These are phyloP conservation scores for Aspergillus hancockii DNA, from an alignment of 495 filamentous ascomycete genomes.

Conservation along the genomic window DNA sequence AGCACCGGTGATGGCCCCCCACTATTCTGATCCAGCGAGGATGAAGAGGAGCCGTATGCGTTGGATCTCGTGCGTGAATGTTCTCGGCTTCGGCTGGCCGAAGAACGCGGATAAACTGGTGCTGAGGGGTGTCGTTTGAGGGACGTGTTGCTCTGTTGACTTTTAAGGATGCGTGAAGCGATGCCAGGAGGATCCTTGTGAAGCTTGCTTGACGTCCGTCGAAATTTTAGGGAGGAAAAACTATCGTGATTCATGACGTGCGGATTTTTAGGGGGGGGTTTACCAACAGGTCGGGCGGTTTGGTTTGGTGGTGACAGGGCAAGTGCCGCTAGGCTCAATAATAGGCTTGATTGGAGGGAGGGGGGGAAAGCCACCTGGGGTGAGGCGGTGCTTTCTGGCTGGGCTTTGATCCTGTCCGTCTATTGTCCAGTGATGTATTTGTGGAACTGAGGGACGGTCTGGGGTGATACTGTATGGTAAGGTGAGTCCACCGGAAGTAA, in stretches of 20 bases:
- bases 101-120: conserved; percentile 54
- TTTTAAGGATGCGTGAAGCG: conserved; percentile 44
- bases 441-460: conserved; percentile 6
- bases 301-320: conserved; percentile 19
- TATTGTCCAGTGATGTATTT: not conserved
- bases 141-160: conserved; percentile 47
- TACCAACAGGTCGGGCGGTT: conserved; percentile 11
- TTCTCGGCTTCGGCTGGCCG: conserved; percentile 44
- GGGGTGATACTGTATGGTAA: conserved; percentile 26
- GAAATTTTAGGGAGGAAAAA: conserved; percentile 49
- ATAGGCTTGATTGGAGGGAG: conserved; percentile 27
- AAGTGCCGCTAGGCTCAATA: conserved; percentile 14
- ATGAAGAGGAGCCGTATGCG: conserved; percentile 54
- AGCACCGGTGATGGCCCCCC: conserved; percentile 50
- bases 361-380: conserved; percentile 25
- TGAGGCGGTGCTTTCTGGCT: conserved; percentile 30
- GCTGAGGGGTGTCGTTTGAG: conserved; percentile 73
- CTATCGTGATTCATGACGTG: conserved; percentile 47
- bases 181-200: conserved; percentile 51
- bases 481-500: conserved; percentile 19
- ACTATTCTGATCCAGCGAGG: conserved; percentile 50
- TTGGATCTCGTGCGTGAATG: conserved; percentile 52
- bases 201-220: conserved; percentile 49
- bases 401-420: conserved; percentile 21
- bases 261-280: conserved; percentile 20